phyloP scores from a whole-genome alignment of 129 eudicot species.

The Oenanthe sinensis region DNA sequence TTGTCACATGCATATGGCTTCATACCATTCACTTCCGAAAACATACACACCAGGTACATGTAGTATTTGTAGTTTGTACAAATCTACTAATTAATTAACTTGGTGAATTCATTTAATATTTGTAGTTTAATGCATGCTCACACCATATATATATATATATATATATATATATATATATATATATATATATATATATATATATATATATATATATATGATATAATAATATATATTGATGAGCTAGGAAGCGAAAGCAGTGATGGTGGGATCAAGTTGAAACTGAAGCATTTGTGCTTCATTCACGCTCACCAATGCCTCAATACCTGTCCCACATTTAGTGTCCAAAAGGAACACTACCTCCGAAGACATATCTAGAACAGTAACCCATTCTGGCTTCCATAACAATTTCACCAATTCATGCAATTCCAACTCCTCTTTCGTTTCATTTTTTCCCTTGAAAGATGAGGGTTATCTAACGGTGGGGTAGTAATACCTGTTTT shows the following conservation, averaged over 20 bases:
- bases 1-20: too few relatives aligned
- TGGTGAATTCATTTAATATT: too few relatives aligned
- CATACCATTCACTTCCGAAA: too few relatives aligned
- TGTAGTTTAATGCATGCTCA: too few relatives aligned
- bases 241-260: neutral
- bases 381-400: conserved; percentile 13
- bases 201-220: too few relatives aligned
- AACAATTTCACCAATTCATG: neutral
- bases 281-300: neutral
- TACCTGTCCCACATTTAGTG: neutral
- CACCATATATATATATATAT: too few relatives aligned
- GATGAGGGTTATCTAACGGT: neutral
- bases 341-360: conserved; percentile 10
- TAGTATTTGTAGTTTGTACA: too few relatives aligned
- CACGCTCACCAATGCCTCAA: neutral
- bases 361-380: neutral
- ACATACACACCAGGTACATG: too few relatives aligned
- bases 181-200: too few relatives aligned
- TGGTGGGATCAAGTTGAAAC: neutral
- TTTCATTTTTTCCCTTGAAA: neutral
- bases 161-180: too few relatives aligned
- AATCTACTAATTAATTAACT: too few relatives aligned
- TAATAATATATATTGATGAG: too few relatives aligned
- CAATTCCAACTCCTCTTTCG: neutral
- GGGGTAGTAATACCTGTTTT: neutral